Base-by-base conservation (phyloP, 2,329 filamentous ascomycete species). In the Botrytis fabae region DNA sequence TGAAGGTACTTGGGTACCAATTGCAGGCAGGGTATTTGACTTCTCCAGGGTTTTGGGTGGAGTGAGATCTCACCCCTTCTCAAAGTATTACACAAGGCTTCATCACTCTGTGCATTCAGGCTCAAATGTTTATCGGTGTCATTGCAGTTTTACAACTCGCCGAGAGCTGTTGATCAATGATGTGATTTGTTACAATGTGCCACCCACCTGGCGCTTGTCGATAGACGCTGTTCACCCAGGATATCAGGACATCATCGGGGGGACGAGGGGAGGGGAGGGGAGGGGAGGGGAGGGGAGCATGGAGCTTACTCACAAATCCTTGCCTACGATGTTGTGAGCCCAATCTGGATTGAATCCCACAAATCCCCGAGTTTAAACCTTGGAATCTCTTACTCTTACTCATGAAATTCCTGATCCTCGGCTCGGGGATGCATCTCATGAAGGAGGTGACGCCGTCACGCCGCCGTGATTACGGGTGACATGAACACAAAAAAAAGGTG, bases 201-300 rank as follows among this genome's bases (percentile, higher is more conserved):
- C 16, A 60, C 54, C 44, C 16, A 60, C 68, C n/a, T 44, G 51
- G 51, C 48, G 57, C 68, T 59, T 61, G 38, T n/a, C 25, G 22
- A 70, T 70, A 70, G 68, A 62, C 68, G 68, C 68, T 62, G 68
- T 46, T 60, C 42, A 38, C 20, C 32, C 38, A 25, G 40, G 28
- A 62, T 46, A 22, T n/a, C 25, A 51, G 25, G 25, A 51, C 38
- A n/a, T 62, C 68, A 48, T 62, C 40, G 46, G 54, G 64, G 40
- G 40, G 32, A 32, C 40, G 46, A 66, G 64, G 48, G 48, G 48
- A 51, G 46, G 46, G 46, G 10, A 66, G 64, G 48, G 48, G 48
- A 51, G 46, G 46, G 46, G 10, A 51, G 46, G 46, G 10, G n/a
- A 22, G 10, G 25, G 48, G 25, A 51, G 48, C 22, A 51, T 22